phyloP scores from a whole-genome alignment of 148 eudicot species.

The Cornus controversa region DNA sequence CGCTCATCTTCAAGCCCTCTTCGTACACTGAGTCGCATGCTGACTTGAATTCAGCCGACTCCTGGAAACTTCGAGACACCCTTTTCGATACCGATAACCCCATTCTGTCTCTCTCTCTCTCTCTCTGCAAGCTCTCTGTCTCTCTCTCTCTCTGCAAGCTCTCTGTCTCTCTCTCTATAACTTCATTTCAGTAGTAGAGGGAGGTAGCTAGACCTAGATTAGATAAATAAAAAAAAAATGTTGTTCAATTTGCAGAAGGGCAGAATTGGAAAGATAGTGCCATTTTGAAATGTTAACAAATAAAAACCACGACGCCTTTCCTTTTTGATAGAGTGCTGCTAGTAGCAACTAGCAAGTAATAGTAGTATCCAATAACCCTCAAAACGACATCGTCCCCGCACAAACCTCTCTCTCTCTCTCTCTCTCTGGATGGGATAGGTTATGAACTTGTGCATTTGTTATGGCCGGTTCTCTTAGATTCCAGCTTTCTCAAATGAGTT shows the following conservation, averaged over 20 bases:
- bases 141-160: too few species aligned
- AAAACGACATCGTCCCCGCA: neutral
- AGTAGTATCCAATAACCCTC: too few species aligned
- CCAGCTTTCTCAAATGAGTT: slow-evolving; percentile 21
- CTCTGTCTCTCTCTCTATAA: neutral
- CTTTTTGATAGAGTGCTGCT: too few species aligned
- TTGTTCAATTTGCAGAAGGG: neutral
- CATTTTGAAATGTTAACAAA: neutral
- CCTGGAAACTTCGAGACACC: slow-evolving; percentile 31
- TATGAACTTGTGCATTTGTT: too few species aligned
- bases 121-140: too few species aligned
- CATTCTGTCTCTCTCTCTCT: slow-evolving; percentile 33
- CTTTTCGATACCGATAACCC: slow-evolving; percentile 68
- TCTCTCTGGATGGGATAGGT: too few species aligned
- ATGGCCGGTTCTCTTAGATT: slow-evolving; percentile 33
- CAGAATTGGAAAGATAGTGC: neutral
- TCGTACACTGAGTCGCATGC: slow-evolving; percentile 56
- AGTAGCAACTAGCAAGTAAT: too few species aligned
- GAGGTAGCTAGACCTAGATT: too few species aligned
- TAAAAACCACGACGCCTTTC: neutral
- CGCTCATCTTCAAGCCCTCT: slow-evolving; percentile 39
- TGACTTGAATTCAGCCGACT: slow-evolving; percentile 56
- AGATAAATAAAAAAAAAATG: too few species aligned
- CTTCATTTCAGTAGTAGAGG: too few species aligned
- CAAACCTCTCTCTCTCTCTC: too few species aligned